Percentiles rank a stretch among this genome's conserved stretches.
These are phyloP conservation scores for Kluyveromyces starmeri DNA, from an alignment of 805 yeast genomes.

Conservation along the genomic window DNA sequence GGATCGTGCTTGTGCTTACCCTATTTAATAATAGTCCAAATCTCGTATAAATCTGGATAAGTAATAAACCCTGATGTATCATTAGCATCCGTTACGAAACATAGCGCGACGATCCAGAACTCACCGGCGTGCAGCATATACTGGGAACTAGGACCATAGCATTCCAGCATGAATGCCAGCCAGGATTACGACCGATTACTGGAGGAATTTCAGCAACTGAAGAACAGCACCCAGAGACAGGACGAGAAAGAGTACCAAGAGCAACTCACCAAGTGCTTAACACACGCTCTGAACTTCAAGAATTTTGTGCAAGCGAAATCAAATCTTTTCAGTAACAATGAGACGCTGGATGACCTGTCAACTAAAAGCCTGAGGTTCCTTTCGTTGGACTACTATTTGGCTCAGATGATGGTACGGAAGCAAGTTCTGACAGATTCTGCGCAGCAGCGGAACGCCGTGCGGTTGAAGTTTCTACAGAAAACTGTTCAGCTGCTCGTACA, in stretches of 20 bases:
- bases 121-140: no score
- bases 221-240: constrained; percentile 27
- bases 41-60: no score
- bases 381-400: constrained; percentile 52
- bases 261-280: constrained; percentile 30
- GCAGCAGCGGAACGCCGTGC: constrained; percentile 15
- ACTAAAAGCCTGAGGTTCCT: constrained; percentile 56
- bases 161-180: constrained; percentile 3
- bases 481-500: constrained; percentile 38
- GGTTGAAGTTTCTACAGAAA: constrained; percentile 32
- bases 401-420: constrained; percentile 26
- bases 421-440: constrained; percentile 13
- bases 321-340: constrained; percentile 64
- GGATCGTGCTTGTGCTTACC: no score
- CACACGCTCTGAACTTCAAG: constrained; percentile 38
- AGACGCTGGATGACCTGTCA: constrained; percentile 56
- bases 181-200: constrained; percentile 18
- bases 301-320: constrained; percentile 34
- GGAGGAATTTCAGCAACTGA: constrained; percentile 11
- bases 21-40: no score
- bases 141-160: no score
- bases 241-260: constrained; percentile 38
- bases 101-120: no score
- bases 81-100: no score
- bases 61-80: no score